Conservation (phyloP, 345 rosid species). For the Anastatica hierochuntica region DNA sequence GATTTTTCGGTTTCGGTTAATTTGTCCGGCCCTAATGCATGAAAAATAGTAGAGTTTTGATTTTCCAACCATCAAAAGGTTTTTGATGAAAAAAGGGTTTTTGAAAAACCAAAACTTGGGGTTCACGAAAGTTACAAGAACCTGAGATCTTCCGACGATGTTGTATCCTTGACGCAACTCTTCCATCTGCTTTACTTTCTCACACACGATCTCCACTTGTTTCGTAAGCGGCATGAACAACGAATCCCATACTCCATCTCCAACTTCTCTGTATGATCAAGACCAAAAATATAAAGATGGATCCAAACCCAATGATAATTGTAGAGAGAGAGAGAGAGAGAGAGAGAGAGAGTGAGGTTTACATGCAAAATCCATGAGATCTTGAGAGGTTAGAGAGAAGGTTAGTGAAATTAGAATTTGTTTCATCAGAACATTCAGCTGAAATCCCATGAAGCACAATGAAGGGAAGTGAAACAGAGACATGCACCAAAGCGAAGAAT, state of each 20-base stretch:
- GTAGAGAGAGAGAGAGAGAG: no score
- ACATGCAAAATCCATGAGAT: conserved; percentile 75
- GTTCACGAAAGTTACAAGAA: no score
- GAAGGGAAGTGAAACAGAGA: conserved; percentile 52
- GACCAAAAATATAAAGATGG: background rate
- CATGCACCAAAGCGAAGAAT: conserved; percentile 22
- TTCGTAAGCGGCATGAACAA: conserved; percentile 82
- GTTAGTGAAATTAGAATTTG: conserved; percentile 57
- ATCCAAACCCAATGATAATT: no score
- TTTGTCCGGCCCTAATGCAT: no score
- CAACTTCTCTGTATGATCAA: conserved; percentile 56
- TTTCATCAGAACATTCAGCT: conserved; percentile 50
- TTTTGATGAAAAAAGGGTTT: no score
- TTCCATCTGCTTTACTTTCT: conserved; percentile 74
- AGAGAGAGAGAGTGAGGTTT: conserved; percentile 16
- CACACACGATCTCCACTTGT: conserved; percentile 65
- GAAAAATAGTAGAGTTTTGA: no score
- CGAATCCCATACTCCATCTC: conserved; percentile 72
- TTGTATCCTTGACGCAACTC: conserved; percentile 70
- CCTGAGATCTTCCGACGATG: conserved; percentile 94
- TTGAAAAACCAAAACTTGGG: no score
- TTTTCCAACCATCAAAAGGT: no score
- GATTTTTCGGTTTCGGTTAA: no score
- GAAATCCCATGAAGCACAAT: conserved; percentile 58
- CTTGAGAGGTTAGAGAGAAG: conserved; percentile 48